Evolutionary conservation across 176 grass and related monocot species (phyloP).

Genomic region (Eleusine indica): DNA sequence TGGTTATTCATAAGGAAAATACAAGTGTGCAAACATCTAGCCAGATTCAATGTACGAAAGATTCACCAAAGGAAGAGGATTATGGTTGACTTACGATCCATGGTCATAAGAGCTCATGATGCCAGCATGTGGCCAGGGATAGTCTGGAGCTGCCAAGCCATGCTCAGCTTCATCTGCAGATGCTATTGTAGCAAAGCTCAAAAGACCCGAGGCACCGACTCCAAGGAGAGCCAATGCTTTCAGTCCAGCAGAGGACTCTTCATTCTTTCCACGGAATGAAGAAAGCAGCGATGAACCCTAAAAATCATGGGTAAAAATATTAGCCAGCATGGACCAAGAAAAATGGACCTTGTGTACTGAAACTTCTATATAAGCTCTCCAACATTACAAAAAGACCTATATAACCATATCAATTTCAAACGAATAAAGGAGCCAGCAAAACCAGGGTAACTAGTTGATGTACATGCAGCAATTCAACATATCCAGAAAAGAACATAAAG

Average conservation of each 20-base stretch:
- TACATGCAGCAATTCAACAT: not conserved
- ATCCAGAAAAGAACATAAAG: not conserved
- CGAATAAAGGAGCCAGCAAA: not conserved
- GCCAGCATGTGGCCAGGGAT: slow-evolving; percentile 97
- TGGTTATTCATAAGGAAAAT: not conserved
- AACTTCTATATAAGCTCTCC: not conserved
- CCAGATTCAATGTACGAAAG: not conserved
- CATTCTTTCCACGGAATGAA: slow-evolving; percentile 62
- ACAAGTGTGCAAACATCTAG: not conserved
- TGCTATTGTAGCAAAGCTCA: slow-evolving; percentile 77
- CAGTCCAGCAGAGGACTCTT: slow-evolving; percentile 66
- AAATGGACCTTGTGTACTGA: not conserved
- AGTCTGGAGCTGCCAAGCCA: slow-evolving; percentile 70
- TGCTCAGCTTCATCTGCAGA: slow-evolving; percentile 97
- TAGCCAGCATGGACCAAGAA: not conserved
- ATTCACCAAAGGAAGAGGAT: not conserved
- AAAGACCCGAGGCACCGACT: slow-evolving; percentile 75
- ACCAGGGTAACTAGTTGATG: not conserved
- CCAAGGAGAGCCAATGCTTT: slow-evolving; percentile 77
- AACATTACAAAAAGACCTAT: not conserved
- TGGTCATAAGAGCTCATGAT: slow-evolving; percentile 98
- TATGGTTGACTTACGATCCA: slow-evolving; percentile 71
- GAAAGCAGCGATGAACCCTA: slow-evolving; percentile 66
- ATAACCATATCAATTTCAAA: not conserved
- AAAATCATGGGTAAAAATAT: slow-evolving; percentile 19